phyloP scores from a whole-genome alignment of 495 filamentous ascomycete species.

The Neurospora sp. region DNA sequence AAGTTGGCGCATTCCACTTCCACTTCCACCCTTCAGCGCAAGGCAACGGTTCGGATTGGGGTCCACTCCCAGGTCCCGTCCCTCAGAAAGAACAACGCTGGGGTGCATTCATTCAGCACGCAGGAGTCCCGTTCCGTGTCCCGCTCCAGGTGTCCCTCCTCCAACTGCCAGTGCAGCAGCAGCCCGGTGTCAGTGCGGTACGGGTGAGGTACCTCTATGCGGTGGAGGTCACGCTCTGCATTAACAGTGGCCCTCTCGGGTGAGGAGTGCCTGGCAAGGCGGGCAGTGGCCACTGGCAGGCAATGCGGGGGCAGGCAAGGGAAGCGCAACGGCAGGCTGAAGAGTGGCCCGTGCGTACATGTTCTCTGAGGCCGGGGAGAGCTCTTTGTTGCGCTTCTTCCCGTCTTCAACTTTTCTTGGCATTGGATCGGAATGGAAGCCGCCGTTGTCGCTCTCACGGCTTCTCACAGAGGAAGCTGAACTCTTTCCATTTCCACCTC shows the following conservation, averaged over 20 bases:
- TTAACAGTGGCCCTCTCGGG: not conserved
- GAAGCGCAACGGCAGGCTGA: not conserved
- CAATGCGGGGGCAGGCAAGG: not conserved
- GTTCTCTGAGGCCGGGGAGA: not conserved
- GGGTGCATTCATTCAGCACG: not conserved
- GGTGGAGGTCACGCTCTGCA: not conserved
- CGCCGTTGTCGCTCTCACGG: not conserved
- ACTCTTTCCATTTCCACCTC: not conserved
- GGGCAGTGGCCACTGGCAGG: not conserved
- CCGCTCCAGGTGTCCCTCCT: not conserved
- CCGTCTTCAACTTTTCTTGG: not conserved
- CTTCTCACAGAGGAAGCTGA: not conserved
- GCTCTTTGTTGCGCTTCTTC: not conserved
- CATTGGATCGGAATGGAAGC: not conserved
- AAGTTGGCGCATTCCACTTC: constrained; percentile 15
- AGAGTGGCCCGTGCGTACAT: not conserved
- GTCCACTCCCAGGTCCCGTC: not conserved
- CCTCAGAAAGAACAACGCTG: not conserved
- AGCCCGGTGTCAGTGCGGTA: not conserved
- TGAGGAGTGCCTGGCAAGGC: not conserved
- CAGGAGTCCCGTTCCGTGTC: not conserved
- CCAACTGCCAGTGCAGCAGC: not conserved
- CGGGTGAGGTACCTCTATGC: not conserved
- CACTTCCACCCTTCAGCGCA: not conserved
- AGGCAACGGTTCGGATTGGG: not conserved